Conservation (phyloP, 495 filamentous ascomycete species). For the Aspergillus ostianus region DNA sequence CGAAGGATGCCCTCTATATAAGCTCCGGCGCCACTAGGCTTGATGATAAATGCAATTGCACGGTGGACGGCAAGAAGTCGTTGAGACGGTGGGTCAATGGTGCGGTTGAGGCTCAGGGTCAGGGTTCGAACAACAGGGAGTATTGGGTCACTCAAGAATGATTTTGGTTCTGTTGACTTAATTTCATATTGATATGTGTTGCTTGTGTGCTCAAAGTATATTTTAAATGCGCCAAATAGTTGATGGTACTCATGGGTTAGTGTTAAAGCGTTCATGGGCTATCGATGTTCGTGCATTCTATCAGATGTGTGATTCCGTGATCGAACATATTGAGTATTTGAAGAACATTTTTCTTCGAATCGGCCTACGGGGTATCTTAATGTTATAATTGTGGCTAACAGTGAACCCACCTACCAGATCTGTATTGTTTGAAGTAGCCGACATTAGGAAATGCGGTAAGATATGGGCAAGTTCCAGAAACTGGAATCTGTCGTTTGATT, state of each 20-base stretch:
- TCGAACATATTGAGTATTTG: slow-evolving; percentile 8
- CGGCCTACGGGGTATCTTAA: not conserved
- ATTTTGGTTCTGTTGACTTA: not conserved
- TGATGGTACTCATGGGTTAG: slow-evolving; percentile 4
- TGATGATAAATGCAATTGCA: not conserved
- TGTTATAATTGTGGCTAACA: no score
- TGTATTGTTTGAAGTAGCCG: not conserved
- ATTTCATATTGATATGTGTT: not conserved
- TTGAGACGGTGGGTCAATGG: not conserved
- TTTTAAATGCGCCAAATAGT: slow-evolving; percentile 3
- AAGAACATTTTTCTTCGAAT: slow-evolving; percentile 3
- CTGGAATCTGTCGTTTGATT: not conserved
- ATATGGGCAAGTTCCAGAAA: not conserved
- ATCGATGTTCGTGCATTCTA: not conserved
- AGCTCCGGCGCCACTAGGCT: not conserved
- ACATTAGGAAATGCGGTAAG: not conserved
- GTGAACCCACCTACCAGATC: not conserved
- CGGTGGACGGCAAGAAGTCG: slow-evolving; percentile 1
- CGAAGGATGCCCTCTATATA: not conserved
- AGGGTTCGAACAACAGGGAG: not conserved
- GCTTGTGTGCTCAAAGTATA: not conserved
- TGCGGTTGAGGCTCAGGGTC: not conserved
- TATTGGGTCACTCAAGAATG: not conserved
- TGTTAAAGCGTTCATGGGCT: slow-evolving; percentile 4
- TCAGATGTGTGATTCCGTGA: not conserved